Base-by-base conservation (phyloP, 441 rosid genomes). In the Theobroma grandiflorum region DNA sequence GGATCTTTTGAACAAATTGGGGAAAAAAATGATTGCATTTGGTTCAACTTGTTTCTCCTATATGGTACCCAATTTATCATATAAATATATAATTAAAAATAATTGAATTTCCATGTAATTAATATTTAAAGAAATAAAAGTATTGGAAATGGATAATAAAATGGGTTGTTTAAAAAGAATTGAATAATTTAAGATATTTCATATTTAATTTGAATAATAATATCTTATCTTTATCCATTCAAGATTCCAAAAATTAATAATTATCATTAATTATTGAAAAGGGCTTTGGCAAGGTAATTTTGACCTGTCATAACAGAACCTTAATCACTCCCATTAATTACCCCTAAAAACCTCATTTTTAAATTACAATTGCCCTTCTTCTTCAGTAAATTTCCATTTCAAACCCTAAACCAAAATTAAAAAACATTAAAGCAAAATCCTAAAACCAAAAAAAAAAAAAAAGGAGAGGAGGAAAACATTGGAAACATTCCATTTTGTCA, bases 281-380 rank as follows among this genome's bases (percentile, higher is more conserved):
- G 57, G 16, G 2, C 12, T 69, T 69, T 6, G 59, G 49, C 58
- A 22, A 67, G 31, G 15, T 45, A 22, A 22, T 33, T 5, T 22
- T 70, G 49, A 70, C 42, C 42, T 49, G 74, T 70, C 43, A 31
- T 15, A 70, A 70, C 74, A 31, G 59, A 49, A 49, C 42, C 74
- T 15, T 70, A 49, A 49, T 70, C 15, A 49, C 40, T 26, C 57
- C 57, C 57, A 26, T 35, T 69, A 66, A 66, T 47, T 45, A 2
- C 26, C 26, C 26, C 31, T 26, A 26, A 26, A 26, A 26, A 26
- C 31, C 31, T 26, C 31, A 26, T 26, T 26, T 26, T 26, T 26
- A 26, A 26, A 26, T 26, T 26, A 1, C 31, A 26, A 66, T 47
- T 45, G 2, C 26, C 26, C 26, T 16, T n/a, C 33, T 72, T 53